These are phyloP conservation scores for Beauveria bassiana DNA, from an alignment of 2,329 filamentous ascomycete species.

Conservation along the genomic window DNA sequence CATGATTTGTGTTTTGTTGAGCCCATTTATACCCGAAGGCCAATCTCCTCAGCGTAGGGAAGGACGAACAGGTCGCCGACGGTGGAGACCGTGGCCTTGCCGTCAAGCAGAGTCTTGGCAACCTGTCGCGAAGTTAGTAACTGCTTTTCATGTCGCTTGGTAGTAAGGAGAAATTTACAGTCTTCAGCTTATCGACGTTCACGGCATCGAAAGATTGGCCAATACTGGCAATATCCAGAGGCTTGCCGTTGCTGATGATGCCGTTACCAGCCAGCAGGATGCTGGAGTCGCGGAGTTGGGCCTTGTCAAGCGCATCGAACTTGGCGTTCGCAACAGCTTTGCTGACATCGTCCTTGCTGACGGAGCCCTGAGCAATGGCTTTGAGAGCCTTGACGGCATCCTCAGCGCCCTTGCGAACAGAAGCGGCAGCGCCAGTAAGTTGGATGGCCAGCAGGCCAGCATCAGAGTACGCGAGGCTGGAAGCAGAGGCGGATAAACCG, in stretches of 20 bases:
- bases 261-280: slow-evolving; percentile 79
- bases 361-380: slow-evolving; percentile 65
- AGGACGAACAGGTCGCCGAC: slow-evolving; percentile 89
- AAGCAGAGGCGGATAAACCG: slow-evolving; percentile 61
- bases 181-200: slow-evolving; percentile 75
- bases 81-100: slow-evolving; percentile 80
- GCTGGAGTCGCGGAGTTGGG: slow-evolving; percentile 68
- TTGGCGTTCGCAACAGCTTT: slow-evolving; percentile 92
- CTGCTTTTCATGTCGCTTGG: not conserved
- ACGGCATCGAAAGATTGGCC: slow-evolving; percentile 74
- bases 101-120: slow-evolving; percentile 78
- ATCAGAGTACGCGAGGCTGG: slow-evolving; percentile 84
- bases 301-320: slow-evolving; percentile 79
- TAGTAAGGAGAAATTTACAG: slow-evolving; percentile 49
- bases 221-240: slow-evolving; percentile 75
- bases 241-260: slow-evolving; percentile 71
- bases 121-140: slow-evolving; percentile 46
- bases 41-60: slow-evolving; percentile 89
- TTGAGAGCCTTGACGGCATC: slow-evolving; percentile 76
- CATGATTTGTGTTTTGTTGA: slow-evolving; percentile 27
- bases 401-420: slow-evolving; percentile 66
- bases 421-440: slow-evolving; percentile 64
- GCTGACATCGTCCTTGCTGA: slow-evolving; percentile 76
- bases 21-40: slow-evolving; percentile 75
- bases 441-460: slow-evolving; percentile 83